Evolutionary conservation across 768 basidiomycete species (phyloP), one percentile per base, ranked within the genome.

Genomic region (Lactarius pseudohatsudake): DNA sequence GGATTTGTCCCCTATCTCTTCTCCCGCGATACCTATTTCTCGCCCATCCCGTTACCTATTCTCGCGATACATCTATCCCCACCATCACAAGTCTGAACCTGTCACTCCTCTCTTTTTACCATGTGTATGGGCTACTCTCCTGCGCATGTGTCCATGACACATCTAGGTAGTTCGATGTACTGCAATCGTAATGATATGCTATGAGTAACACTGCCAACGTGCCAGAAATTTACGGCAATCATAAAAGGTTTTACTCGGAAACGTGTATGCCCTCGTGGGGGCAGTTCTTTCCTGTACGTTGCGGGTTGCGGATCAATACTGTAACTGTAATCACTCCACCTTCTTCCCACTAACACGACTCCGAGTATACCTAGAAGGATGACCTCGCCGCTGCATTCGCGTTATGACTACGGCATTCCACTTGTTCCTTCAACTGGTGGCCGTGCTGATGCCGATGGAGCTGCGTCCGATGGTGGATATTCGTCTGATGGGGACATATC

Each of bases 21-120:
- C n/a, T 45, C 58, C 34, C 5, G 66, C 66, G 66, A 67, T 40
- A 67, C 66, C 62, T 64, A 43, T 26, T 34, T 54, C 53, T 22
- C 41, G 59, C 20, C 2, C 36, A 41, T 10, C 50, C 57, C 13
- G 32, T 18, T 22, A 26, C 9, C n/a, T 36, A 9, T 15, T 22
- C 54, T n/a, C 15, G 66, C 66, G 66, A 67, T 67, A 67, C 66
- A 59, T 22, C 15, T 26, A 36, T 22, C 18, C 11, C 11, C 11
- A 38, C 36, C 57, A 58, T 30, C 32, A 36, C 8, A 30, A 20
- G 22, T 62, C 16, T 16, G 9, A n/a, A 34, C 13, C 20, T n/a
- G 16, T 32, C 22, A 50, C n/a, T 36, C n/a, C 2, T 8, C 15
- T 32, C 32, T 20, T 38, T 28, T 45, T 22, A 26, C 36, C 40